A percentile compares a stretch with the other conserved stretches of the same genome.
Evolutionary conservation across 768 basidiomycete species (phyloP).

Genomic region (Pleurotus ostreatus): DNA sequence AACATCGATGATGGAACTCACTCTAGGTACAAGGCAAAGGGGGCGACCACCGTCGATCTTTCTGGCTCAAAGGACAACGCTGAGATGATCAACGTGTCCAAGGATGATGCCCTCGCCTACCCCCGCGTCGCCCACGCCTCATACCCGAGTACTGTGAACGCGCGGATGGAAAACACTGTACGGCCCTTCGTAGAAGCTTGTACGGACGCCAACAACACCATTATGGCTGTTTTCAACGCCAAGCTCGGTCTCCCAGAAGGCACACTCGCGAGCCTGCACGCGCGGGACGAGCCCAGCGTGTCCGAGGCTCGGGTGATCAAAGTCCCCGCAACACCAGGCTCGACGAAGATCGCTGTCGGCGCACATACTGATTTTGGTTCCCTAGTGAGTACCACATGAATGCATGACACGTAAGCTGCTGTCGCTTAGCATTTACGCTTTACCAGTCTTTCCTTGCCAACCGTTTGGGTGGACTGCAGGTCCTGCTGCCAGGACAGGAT

Average conservation of each 20-base stretch:
- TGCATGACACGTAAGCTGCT: neutral
- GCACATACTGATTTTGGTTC: conserved; percentile 49
- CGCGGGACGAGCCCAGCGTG: conserved; percentile 27
- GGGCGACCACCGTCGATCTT: conserved; percentile 41
- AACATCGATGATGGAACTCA: neutral
- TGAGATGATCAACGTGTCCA: conserved; percentile 46
- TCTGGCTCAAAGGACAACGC: conserved; percentile 38
- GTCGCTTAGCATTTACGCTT: neutral
- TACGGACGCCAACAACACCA: conserved; percentile 31
- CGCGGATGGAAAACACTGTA: conserved; percentile 31
- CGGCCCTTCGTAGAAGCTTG: conserved; percentile 38
- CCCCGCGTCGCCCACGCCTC: conserved; percentile 35
- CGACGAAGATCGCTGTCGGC: conserved; percentile 32
- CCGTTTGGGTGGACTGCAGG: conserved; percentile 40
- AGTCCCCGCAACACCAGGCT: conserved; percentile 27
- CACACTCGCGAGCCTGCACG: conserved; percentile 31
- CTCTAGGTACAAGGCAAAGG: conserved; percentile 42
- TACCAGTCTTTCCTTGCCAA: conserved; percentile 30
- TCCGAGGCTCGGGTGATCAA: conserved; percentile 41
- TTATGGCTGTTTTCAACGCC: conserved; percentile 37
- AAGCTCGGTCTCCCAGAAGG: conserved; percentile 39
- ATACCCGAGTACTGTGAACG: conserved; percentile 38
- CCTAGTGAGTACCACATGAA: neutral
- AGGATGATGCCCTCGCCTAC: conserved; percentile 46
- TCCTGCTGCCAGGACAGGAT: conserved; percentile 32